Conservation (phyloP, 805 yeast genomes). For the Lipomyces sp. region DNA sequence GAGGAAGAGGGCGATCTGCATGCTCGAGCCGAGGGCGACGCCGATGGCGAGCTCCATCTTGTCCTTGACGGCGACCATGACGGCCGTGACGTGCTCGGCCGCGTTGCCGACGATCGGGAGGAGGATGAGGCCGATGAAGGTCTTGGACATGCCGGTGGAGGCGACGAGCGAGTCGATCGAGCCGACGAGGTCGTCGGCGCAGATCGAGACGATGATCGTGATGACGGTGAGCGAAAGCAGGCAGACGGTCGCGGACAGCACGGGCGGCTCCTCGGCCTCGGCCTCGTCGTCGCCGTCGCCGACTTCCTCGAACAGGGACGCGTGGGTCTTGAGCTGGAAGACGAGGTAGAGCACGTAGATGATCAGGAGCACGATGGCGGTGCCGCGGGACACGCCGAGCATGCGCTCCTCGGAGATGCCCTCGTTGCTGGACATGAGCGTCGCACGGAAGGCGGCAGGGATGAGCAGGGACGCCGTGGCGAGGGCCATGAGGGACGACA, state of each 20-base stretch:
- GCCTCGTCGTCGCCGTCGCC: constrained; percentile 39
- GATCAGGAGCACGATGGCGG: constrained; percentile 70
- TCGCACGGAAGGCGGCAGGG: constrained; percentile 94
- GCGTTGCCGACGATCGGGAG: constrained; percentile 98
- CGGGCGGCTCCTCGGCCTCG: constrained; percentile 36
- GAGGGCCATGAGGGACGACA: constrained; percentile 89
- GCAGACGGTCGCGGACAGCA: constrained; percentile 48
- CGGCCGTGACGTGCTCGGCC: constrained; percentile 97
- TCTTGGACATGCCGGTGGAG: constrained; percentile 81
- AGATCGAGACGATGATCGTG: constrained; percentile 77
- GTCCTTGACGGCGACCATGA: constrained; percentile 89
- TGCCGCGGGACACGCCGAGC: constrained; percentile 76
- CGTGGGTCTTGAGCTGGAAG: constrained; percentile 87
- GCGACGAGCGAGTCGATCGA: constrained; percentile 87
- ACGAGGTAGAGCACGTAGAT: constrained; percentile 75
- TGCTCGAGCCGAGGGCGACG: constrained; percentile 92
- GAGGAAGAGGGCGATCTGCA: constrained; percentile 91
- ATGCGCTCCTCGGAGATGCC: constrained; percentile 47
- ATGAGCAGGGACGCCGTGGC: constrained; percentile 84
- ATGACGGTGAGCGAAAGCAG: constrained; percentile 50
- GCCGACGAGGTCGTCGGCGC: constrained; percentile 92
- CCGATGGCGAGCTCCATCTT: constrained; percentile 97
- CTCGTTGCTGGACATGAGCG: constrained; percentile 45
- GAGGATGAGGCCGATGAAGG: constrained; percentile 89
- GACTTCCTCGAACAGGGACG: constrained; percentile 27